Percentiles rank a stretch among this genome's conserved stretches.
Evolutionary conservation across 805 yeast genomes (phyloP).

Genomic region (Blastobotrys mokoenaii): DNA sequence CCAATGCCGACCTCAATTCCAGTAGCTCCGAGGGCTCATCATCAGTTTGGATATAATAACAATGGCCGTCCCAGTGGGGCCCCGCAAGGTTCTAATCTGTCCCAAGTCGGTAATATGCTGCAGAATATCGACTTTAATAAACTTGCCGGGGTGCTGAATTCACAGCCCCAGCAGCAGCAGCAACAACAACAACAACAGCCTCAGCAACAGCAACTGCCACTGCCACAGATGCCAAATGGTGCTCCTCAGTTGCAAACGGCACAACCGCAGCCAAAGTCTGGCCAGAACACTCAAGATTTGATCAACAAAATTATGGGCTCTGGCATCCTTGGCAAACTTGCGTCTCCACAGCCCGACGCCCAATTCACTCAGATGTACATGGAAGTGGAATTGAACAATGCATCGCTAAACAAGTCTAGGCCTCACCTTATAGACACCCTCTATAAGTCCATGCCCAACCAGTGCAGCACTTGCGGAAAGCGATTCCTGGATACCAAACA

Average conservation of each 20-base stretch:
- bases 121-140: constrained; percentile 5
- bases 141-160: constrained; percentile 1
- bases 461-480: constrained; percentile 86
- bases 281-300: background rate
- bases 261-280: background rate
- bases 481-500: constrained; percentile 57
- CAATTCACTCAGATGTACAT: background rate
- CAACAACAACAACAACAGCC: constrained; percentile 7
- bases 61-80: background rate
- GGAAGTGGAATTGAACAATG: constrained; percentile 26
- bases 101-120: background rate
- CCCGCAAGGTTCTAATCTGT: background rate
- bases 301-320: background rate
- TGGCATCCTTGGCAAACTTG: background rate
- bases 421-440: constrained; percentile 31
- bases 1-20: background rate
- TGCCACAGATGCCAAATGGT: constrained; percentile 1
- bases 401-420: constrained; percentile 25
- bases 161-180: background rate
- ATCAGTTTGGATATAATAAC: too few relatives aligned
- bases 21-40: background rate
- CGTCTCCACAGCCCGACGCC: background rate
- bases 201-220: background rate
- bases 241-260: background rate
- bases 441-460: constrained; percentile 58